Percentiles rank a stretch among this genome's conserved stretches.
These are phyloP conservation scores for Zizania latifolia DNA, from an alignment of 176 grass and related monocot species.

Conservation along the genomic window DNA sequence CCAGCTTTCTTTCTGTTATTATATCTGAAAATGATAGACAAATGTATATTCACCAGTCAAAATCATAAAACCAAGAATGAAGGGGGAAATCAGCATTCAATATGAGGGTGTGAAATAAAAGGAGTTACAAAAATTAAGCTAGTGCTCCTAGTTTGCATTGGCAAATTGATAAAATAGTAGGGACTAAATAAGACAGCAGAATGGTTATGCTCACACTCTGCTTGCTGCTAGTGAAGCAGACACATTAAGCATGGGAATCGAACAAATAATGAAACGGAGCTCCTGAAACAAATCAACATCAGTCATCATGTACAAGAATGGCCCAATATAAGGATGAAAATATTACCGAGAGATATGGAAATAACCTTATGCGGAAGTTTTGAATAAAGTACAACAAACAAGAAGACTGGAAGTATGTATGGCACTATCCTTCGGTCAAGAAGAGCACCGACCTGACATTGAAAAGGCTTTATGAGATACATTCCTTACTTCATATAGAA, in stretches of 20 bases:
- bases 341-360: slow-evolving; percentile 3
- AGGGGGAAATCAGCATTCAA: background rate
- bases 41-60: slow-evolving; percentile 18
- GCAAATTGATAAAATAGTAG: background rate
- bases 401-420: slow-evolving; percentile 74
- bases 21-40: slow-evolving; percentile 54
- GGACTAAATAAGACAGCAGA: slow-evolving; percentile 15
- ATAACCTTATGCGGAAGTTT: slow-evolving; percentile 96
- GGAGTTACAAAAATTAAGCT: background rate
- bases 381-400: slow-evolving; percentile 93
- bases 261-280: slow-evolving; percentile 83
- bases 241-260: slow-evolving; percentile 84
- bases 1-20: slow-evolving; percentile 89
- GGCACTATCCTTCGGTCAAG: slow-evolving; percentile 81
- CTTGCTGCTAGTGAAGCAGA: slow-evolving; percentile 79
- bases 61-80: slow-evolving; percentile 11
- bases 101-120: background rate
- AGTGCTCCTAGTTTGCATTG: slow-evolving; percentile 13
- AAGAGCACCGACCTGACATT: slow-evolving; percentile 62
- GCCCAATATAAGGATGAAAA: background rate
- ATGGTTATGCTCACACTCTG: slow-evolving; percentile 58
- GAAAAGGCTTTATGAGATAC: slow-evolving; percentile 19
- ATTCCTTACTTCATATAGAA: background rate
- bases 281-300: slow-evolving; percentile 56
- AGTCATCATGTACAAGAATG: background rate